Percentiles rank a stretch among this genome's conserved stretches.
These are phyloP conservation scores for Tarenaya hassleriana DNA, from an alignment of 345 rosid species.

Conservation along the genomic window DNA sequence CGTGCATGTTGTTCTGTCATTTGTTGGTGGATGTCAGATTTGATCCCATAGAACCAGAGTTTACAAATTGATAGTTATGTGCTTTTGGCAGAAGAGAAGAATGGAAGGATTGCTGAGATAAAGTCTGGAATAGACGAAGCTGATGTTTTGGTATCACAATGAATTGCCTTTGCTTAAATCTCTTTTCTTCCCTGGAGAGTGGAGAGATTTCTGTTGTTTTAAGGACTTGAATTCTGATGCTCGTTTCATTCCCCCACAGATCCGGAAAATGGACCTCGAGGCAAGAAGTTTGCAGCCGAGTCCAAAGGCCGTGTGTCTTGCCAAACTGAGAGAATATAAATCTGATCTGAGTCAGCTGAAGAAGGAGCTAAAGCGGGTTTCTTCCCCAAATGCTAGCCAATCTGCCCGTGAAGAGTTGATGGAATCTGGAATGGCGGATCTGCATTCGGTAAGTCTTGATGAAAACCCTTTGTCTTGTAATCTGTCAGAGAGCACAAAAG, in stretches of 20 bases:
- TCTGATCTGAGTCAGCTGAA: slow-evolving; percentile 74
- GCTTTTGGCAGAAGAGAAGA: slow-evolving; percentile 49
- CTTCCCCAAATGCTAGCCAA: slow-evolving; percentile 42
- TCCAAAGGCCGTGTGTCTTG: slow-evolving; percentile 71
- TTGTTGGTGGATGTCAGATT: too few relatives aligned
- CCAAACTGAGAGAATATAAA: slow-evolving; percentile 83
- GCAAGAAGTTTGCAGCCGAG: slow-evolving; percentile 81
- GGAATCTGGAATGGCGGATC: slow-evolving; percentile 56
- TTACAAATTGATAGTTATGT: slow-evolving; percentile 5
- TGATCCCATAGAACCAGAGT: neutral
- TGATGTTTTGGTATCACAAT: slow-evolving; percentile 55
- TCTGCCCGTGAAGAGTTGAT: slow-evolving; percentile 57
- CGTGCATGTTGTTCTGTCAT: neutral
- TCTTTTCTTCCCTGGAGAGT: neutral
- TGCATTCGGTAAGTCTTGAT: slow-evolving; percentile 34
- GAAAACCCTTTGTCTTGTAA: neutral
- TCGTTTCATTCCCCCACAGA: slow-evolving; percentile 28
- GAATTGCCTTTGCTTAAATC: neutral
- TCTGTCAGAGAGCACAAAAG: neutral
- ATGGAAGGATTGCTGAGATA: slow-evolving; percentile 46
- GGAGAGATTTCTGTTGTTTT: neutral
- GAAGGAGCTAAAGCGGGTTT: slow-evolving; percentile 61
- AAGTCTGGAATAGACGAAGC: slow-evolving; percentile 78
- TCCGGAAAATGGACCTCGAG: slow-evolving; percentile 87
- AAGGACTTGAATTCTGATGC: neutral